Base-by-base conservation (phyloP, 768 basidiomycete genomes). In the Pholiota conissans region DNA sequence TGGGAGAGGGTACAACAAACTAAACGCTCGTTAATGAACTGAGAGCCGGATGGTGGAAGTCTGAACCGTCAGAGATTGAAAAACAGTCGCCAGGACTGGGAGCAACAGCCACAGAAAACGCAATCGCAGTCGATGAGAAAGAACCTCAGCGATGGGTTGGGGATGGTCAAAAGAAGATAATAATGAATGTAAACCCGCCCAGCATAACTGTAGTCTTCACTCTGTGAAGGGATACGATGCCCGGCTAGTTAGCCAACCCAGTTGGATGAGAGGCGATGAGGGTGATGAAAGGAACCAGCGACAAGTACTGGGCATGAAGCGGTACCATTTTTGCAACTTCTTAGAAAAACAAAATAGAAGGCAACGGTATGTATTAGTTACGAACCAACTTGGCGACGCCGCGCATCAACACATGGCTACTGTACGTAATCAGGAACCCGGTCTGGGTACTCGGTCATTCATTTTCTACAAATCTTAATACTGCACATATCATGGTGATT, bases 81-180 rank as follows among this genome's bases (percentile, higher is more conserved):
- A 26, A 46, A 29, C 28, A 45, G 65, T 63, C 60, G 34, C 65
- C 59, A 57, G 60, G 63, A 65, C 65, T 48, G 52, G 45, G 51
- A 52, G 61, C 54, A 57, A 47, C 50, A 53, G 29, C 49, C 46
- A 47, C 20, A 29, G n/a, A 49, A 52, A 52, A 40, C 18, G 22
- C 42, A 24, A 24, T 45, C 18, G 40, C 40, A 42, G 40, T 42
- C 40, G 11, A 42, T 9, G 18, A 42, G 11, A 42, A 10, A 42
- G 40, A 11, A 42, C 11, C 16, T 39, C 2, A 24, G 30, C 7
- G 49, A 18, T 14, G 28, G 18, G 18, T 10, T 32, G 18, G 24
- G 4, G 30, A 30, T 37, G 11, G 18, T 39, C 16, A 26, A 52
- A 52, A 16, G 14, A 55, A 34, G 53, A 51, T 34, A 52, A 58